Evolutionary conservation across 1,284 basidiomycete species (phyloP).

Genomic region (Malassezia restricta): DNA sequence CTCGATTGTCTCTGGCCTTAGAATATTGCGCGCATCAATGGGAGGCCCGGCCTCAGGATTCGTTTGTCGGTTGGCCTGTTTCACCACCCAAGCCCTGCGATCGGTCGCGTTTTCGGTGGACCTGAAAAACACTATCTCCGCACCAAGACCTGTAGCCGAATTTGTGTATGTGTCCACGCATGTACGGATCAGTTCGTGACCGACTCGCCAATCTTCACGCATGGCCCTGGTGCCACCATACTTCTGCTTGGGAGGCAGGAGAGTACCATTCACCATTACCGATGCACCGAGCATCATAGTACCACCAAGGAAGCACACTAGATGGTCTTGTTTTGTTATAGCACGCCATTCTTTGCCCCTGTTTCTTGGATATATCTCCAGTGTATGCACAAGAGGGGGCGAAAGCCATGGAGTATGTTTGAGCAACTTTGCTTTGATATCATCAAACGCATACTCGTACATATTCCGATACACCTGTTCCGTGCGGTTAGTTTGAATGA

Average conservation of each 20-base stretch:
- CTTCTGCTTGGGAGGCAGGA: conserved; percentile 13
- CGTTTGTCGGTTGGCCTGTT: not conserved
- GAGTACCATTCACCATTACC: conserved; percentile 11
- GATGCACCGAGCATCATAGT: conserved; percentile 73
- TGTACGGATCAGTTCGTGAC: conserved; percentile 67
- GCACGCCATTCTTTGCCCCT: conserved; percentile 40
- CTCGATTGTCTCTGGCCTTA: conserved; percentile 83
- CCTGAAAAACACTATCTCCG: conserved; percentile 46
- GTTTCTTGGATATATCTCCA: conserved; percentile 55
- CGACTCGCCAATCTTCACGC: conserved; percentile 61
- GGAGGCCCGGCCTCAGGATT: conserved; percentile 43
- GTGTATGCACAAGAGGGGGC: conserved; percentile 60
- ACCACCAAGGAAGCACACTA: conserved; percentile 87
- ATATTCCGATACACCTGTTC: conserved; percentile 74
- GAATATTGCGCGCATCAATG: conserved; percentile 77
- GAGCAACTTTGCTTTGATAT: conserved; percentile 65
- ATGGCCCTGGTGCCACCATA: not conserved
- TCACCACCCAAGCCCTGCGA: too few relatives aligned
- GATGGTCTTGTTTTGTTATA: conserved; percentile 80
- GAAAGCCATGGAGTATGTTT: conserved; percentile 45
- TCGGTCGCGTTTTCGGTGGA: too few relatives aligned
- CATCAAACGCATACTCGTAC: conserved; percentile 72
- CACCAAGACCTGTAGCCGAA: conserved; percentile 59
- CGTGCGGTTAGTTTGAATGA: conserved; percentile 52
- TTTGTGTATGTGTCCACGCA: conserved; percentile 70